phyloP scores from a whole-genome alignment of 306 rosid species.

The Vicia villosa region DNA sequence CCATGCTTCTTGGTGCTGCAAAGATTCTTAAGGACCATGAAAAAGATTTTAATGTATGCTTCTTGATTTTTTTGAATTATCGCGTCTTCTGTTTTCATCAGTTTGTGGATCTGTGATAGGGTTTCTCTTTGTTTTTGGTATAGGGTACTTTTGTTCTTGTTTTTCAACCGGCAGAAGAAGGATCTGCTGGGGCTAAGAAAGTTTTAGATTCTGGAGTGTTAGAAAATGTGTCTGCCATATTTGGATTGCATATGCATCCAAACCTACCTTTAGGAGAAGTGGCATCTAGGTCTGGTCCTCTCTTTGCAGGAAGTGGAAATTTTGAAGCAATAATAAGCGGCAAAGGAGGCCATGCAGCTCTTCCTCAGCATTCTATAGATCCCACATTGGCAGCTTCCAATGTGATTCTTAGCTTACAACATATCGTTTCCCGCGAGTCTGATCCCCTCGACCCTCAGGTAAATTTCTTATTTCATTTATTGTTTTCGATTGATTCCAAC shows the following conservation, averaged over 20 bases:
- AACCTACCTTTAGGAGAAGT: neutral
- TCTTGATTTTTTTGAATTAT: neutral
- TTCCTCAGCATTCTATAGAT: slow-evolving; percentile 48
- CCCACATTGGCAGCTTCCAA: slow-evolving; percentile 81
- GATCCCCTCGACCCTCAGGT: slow-evolving; percentile 88
- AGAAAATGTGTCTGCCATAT: neutral
- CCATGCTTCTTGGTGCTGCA: slow-evolving; percentile 97
- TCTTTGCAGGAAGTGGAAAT: neutral
- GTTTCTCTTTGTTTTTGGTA: neutral
- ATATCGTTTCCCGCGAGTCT: slow-evolving; percentile 81
- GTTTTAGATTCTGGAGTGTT: neutral
- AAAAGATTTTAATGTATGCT: slow-evolving; percentile 49
- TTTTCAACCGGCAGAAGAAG: slow-evolving; percentile 15
- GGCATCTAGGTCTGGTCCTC: neutral
- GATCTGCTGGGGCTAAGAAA: neutral
- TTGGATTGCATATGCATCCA: neutral
- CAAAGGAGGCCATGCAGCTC: slow-evolving; percentile 15
- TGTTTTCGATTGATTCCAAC: too few species aligned
- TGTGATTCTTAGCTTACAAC: slow-evolving; percentile 77
- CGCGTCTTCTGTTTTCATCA: slow-evolving; percentile 12
- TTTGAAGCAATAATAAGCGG: slow-evolving; percentile 1
- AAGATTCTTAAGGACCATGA: slow-evolving; percentile 67
- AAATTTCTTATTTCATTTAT: neutral
- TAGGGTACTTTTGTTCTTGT: slow-evolving; percentile 11
- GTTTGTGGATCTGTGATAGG: slow-evolving; percentile 20